Conservation (phyloP, 1,139 yeast genomes). For the Debaryomycetaceae sp. region DNA sequence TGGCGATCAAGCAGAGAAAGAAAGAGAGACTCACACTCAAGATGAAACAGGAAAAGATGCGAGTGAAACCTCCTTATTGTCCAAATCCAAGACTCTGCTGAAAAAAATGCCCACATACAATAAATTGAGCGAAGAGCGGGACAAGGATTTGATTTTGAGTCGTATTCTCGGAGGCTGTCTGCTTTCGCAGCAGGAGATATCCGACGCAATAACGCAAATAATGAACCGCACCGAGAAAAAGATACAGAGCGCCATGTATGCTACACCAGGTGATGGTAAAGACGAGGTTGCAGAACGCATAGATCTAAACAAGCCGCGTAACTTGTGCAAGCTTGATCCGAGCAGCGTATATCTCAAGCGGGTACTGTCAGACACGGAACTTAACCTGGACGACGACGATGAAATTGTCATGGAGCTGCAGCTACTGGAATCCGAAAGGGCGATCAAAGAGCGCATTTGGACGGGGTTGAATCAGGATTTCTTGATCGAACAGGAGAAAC, state of each 20-base stretch:
- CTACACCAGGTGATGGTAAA: constrained; percentile 15
- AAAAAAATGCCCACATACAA: constrained; percentile 1
- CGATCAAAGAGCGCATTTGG: constrained; percentile 75
- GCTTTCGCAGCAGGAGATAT: constrained; percentile 6
- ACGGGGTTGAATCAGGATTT: constrained; percentile 80
- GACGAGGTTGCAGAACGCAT: constrained; percentile 10
- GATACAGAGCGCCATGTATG: constrained; percentile 11
- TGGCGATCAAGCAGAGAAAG: not conserved
- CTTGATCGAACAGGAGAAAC: constrained; percentile 74
- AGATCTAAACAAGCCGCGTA: constrained; percentile 40
- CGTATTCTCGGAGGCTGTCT: constrained; percentile 1
- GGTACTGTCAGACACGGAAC: constrained; percentile 48
- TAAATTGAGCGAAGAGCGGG: not conserved
- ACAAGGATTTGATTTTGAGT: constrained; percentile 1
- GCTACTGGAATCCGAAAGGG: constrained; percentile 55
- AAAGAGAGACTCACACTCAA: not conserved
- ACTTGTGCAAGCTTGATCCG: constrained; percentile 44
- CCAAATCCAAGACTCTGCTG: not conserved
- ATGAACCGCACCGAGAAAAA: constrained; percentile 13
- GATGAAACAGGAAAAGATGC: not conserved
- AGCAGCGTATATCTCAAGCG: constrained; percentile 40
- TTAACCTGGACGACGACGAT: constrained; percentile 62
- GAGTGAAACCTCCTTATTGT: not conserved
- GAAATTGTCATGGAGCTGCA: constrained; percentile 51
- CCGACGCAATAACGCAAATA: constrained; percentile 12